Evolutionary conservation across 2,329 filamentous ascomycete species (phyloP), one percentile per base, ranked within the genome.

Genomic region (Ustilaginoidea virens): DNA sequence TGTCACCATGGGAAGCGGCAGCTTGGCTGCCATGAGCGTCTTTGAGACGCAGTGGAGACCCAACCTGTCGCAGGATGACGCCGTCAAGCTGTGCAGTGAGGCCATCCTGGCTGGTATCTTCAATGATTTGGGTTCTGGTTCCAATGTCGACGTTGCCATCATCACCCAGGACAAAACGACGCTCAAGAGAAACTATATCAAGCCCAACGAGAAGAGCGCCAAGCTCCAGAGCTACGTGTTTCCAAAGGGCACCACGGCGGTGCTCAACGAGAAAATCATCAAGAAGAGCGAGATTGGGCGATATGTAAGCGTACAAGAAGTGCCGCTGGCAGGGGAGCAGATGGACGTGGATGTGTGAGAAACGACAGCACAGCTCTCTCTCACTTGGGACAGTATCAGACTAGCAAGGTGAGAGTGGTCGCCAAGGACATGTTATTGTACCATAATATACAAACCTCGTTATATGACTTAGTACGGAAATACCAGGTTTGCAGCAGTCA

Each of bases 1-100:
- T 56, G 92, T 98, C 42, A 98, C 92, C 40, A 98, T 98, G 90
- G 90, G 90, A 31, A 92, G 81, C 15, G 90, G 90, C 39, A 93
- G 83, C 27, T 65, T 98, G 41, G 90, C 90, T 17, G 90, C 90
- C 51, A 98, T 98, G 90, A 82, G 81, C 18, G 80, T 98, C 29
- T 98, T 98, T 50, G 90, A 98, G 66, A 92, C 86, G 28, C 76
- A 78, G 58, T 98, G 92, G 92, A 82, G 86, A 68, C 61, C 73
- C 6, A 60, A 74, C 36, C 55, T 94, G 51, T 78, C 69, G 38
- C 66, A 72, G 43, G 80, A 92, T 21, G 80, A 80, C 28, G 86
- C 86, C n/a, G 63, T 94, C 34, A 74, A 77, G 48, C 64, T 94
- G 38, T 77, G 77, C 49, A 70, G 79, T 32, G 77, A 94, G 43